Evolutionary conservation across 1,284 basidiomycete species (phyloP), one percentile per base, ranked within the genome.

Genomic region (Malassezia japonica): DNA sequence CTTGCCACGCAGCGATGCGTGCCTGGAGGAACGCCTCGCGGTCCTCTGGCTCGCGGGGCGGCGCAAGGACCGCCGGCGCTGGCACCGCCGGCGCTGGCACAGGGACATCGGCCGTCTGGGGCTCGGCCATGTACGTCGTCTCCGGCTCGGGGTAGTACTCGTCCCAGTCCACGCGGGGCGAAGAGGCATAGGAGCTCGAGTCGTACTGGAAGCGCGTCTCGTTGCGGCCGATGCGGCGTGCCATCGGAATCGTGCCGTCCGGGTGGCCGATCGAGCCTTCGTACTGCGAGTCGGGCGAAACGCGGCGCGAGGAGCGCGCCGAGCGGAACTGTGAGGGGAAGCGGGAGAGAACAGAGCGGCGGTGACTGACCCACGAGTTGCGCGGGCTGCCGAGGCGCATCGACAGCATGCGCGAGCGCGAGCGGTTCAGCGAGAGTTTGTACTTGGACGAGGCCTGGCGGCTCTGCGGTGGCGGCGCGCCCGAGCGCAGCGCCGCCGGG

Each of bases 1-100:
- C 51, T 18, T 54, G 51, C 51, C 51, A 54, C 16, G 32, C 51
- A 6, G 23, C 6, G 21, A 54, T 48, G 31, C 51, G 51, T 24
- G 37, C 25, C 13, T 33, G 36, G 12, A 54, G 37, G n/a, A 21
- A 23, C 13, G 25, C 34, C 13, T 34, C 29, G n/a, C 15, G 13
- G 25, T 34, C 16, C 13, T 13, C 24, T 4, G 40, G 9, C 8
- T 32, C 28, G 40, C 40, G 34, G 16, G 21, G 43, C 15, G 29
- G 25, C 29, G 39, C 37, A 3, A 52, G 38, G 18, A 41, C 25
- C 9, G 50, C 50, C 5, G 45, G 50, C 16, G 44, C 25, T 15
- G 50, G 50, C 45, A 31, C 24, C 21, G 25, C 21, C 6, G 39
- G 20, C 7, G 18, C 20, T n/a, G n/a, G n/a, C n/a, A n/a, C n/a